phyloP scores from a whole-genome alignment of 768 basidiomycete species.

The Pisolithus albus region DNA sequence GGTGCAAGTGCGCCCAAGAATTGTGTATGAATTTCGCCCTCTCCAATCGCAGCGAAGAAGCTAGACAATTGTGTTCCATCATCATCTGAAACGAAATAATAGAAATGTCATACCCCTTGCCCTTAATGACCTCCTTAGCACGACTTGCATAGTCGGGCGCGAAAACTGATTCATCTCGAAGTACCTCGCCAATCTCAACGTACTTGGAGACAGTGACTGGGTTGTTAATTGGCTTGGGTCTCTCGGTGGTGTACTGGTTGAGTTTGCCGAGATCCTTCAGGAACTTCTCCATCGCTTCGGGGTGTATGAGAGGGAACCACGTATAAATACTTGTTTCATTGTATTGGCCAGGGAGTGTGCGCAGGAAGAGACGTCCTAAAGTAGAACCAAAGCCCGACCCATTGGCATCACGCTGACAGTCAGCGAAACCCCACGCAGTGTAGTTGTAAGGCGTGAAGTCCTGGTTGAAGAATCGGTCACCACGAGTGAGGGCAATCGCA shows the following conservation, averaged over 20 bases:
- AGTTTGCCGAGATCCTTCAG: slow-evolving; percentile 49
- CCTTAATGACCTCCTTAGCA: slow-evolving; percentile 47
- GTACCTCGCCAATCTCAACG: slow-evolving; percentile 44
- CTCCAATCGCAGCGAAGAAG: slow-evolving; percentile 57
- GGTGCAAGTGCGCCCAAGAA: slow-evolving; percentile 43
- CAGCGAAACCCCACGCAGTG: slow-evolving; percentile 79
- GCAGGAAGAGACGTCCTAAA: slow-evolving; percentile 66
- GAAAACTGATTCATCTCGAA: slow-evolving; percentile 43
- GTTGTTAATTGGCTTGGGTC: slow-evolving; percentile 34
- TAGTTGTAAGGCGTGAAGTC: slow-evolving; percentile 78
- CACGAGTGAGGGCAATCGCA: slow-evolving; percentile 80
- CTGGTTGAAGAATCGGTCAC: slow-evolving; percentile 75
- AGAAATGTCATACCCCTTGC: slow-evolving; percentile 44
- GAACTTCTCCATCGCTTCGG: slow-evolving; percentile 55
- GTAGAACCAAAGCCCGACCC: slow-evolving; percentile 68
- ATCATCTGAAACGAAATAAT: not conserved
- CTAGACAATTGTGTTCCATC: slow-evolving; percentile 27
- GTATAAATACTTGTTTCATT: slow-evolving; percentile 66
- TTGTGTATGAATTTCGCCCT: slow-evolving; percentile 36
- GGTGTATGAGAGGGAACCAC: slow-evolving; percentile 87
- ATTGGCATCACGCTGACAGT: slow-evolving; percentile 67
- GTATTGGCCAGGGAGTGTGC: slow-evolving; percentile 66
- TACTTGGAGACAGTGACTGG: slow-evolving; percentile 39
- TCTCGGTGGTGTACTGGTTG: slow-evolving; percentile 48
- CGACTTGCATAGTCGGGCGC: slow-evolving; percentile 41